A percentile compares a stretch with the other conserved stretches of the same genome.
phyloP scores from a whole-genome alignment of 2,329 filamentous ascomycete genomes.

The Colletotrichum liriopes region DNA sequence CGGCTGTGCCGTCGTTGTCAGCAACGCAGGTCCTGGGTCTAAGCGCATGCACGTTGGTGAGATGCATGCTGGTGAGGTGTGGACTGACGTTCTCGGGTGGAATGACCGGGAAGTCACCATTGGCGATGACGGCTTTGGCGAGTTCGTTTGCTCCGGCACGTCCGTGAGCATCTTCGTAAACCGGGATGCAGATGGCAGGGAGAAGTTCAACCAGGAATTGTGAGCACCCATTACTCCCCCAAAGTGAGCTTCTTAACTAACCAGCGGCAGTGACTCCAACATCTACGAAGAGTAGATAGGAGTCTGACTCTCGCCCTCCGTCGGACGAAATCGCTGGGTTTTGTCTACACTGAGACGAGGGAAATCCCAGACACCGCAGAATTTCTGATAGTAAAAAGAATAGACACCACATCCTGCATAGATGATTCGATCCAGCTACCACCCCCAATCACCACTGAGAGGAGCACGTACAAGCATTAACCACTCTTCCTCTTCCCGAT shows the following conservation, averaged over 20 bases:
- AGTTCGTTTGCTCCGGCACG: constrained; percentile 69
- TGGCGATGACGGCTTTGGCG: constrained; percentile 72
- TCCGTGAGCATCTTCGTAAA: constrained; percentile 75
- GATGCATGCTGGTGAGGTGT: constrained; percentile 71
- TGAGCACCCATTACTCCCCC: constrained; percentile 48
- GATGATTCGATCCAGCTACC: background rate
- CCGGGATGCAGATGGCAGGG: constrained; percentile 65
- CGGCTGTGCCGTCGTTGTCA: constrained; percentile 72
- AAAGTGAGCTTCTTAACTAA: background rate
- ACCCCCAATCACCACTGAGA: background rate
- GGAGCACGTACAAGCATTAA: background rate
- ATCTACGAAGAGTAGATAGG: constrained; percentile 47
- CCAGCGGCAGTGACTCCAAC: constrained; percentile 46
- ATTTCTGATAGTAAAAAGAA: background rate
- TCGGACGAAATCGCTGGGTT: background rate
- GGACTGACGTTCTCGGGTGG: constrained; percentile 76
- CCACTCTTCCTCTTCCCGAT: background rate
- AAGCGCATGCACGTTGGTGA: constrained; percentile 77
- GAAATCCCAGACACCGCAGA: background rate
- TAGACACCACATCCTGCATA: background rate
- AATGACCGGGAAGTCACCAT: constrained; percentile 70
- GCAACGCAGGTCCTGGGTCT: constrained; percentile 63
- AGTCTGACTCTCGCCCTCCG: background rate
- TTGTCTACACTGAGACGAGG: too few species aligned
- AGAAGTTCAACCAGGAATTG: constrained; percentile 59